These are phyloP conservation scores for Rhizopogon vesiculosus DNA, from an alignment of 768 basidiomycete genomes.

Conservation along the genomic window DNA sequence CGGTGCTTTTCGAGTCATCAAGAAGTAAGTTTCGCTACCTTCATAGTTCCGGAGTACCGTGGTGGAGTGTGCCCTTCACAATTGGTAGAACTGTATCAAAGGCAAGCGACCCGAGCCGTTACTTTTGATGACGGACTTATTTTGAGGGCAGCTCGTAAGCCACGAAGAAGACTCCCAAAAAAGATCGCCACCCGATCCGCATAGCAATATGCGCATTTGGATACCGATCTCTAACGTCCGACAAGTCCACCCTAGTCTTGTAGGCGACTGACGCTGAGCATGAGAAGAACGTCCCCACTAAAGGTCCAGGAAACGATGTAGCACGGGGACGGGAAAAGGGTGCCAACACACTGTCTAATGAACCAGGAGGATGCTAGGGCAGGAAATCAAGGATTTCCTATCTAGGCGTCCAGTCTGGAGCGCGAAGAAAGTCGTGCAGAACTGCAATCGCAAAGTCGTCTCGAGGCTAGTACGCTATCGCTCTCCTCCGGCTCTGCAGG, in stretches of 20 bases:
- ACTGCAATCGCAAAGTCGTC: too few species aligned
- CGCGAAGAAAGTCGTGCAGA: too few species aligned
- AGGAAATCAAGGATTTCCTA: too few species aligned
- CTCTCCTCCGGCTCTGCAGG: too few species aligned
- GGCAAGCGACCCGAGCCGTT: constrained; percentile 18
- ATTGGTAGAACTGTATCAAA: constrained; percentile 29
- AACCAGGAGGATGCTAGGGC: too few species aligned
- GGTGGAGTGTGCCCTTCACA: constrained; percentile 31
- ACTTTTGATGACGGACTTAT: constrained; percentile 13
- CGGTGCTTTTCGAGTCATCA: too few species aligned
- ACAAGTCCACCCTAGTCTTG: constrained; percentile 36
- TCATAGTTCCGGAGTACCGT: constrained; percentile 32
- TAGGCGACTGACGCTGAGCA: constrained; percentile 24
- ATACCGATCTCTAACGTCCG: constrained; percentile 36
- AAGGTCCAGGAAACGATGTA: constrained; percentile 7
- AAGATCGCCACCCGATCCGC: constrained; percentile 16
- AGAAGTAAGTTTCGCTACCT: too few species aligned
- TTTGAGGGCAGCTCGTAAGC: constrained; percentile 1
- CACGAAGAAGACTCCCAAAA: constrained; percentile 15
- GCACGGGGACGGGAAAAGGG: constrained; percentile 8
- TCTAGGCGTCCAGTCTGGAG: too few species aligned
- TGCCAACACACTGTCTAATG: background rate
- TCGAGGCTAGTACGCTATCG: too few species aligned
- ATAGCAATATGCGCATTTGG: constrained; percentile 31
- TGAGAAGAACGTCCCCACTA: constrained; percentile 19